Evolutionary conservation across 345 rosid genomes (phyloP).

Genomic region (Geranium rotundifolium): DNA sequence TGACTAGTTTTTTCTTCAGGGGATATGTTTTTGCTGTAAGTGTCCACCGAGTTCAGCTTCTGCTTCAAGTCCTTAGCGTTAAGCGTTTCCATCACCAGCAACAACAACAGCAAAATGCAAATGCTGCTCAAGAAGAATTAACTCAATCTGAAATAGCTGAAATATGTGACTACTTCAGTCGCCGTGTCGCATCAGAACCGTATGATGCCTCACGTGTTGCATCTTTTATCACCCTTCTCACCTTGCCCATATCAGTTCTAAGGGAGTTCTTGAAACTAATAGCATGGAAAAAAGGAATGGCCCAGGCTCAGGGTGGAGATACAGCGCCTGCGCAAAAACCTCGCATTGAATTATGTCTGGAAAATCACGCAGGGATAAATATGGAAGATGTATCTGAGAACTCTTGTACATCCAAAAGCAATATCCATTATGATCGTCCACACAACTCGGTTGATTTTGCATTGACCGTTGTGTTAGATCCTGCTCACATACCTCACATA

Average conservation of each 20-base stretch:
- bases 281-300: constrained; percentile 94
- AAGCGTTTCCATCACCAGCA: constrained; percentile 89
- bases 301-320: constrained; percentile 71
- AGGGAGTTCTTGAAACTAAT: constrained; percentile 89
- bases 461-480: constrained; percentile 83
- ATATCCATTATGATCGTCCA: constrained; percentile 73
- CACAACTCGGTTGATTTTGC: constrained; percentile 81
- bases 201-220: constrained; percentile 97
- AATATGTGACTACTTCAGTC: constrained; percentile 96
- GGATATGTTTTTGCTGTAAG: constrained; percentile 97
- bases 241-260: constrained; percentile 80
- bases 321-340: constrained; percentile 83
- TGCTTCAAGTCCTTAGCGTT: constrained; percentile 93
- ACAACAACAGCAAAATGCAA: constrained; percentile 62
- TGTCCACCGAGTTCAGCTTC: constrained; percentile 97
- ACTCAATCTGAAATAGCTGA: constrained; percentile 81
- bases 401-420: constrained; percentile 61
- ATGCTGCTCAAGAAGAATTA: constrained; percentile 71
- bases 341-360: constrained; percentile 82
- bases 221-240: constrained; percentile 96
- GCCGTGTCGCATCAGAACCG: constrained; percentile 96
- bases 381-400: constrained; percentile 29
- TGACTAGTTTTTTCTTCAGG: constrained; percentile 34
- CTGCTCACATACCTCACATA: constrained; percentile 69
- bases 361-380: constrained; percentile 58